Percentiles rank a stretch among this genome's conserved stretches.
phyloP scores from a whole-genome alignment of 2,329 filamentous ascomycete species.

The Colletotrichum sp. region DNA sequence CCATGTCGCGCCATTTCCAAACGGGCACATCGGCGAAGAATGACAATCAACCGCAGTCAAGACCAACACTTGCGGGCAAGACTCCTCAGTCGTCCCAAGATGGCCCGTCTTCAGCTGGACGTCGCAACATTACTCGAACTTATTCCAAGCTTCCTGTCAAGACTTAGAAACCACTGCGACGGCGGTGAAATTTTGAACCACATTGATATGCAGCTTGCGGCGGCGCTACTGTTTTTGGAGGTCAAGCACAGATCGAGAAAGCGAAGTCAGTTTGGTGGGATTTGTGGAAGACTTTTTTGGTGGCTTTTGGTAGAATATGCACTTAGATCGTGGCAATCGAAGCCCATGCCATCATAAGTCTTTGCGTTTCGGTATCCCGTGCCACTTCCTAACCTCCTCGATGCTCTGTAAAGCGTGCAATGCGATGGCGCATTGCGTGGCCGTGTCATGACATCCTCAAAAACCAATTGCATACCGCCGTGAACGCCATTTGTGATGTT shows the following conservation, averaged over 20 bases:
- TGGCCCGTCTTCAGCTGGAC: neutral
- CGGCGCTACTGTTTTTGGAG: neutral
- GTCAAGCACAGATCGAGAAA: neutral
- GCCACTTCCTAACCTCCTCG: neutral
- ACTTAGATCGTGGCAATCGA: neutral
- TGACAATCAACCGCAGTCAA: neutral
- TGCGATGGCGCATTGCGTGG: neutral
- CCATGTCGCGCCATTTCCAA: neutral
- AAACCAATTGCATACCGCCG: slow-evolving; percentile 14
- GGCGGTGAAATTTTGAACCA: neutral
- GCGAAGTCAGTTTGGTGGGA: neutral
- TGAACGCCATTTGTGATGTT: slow-evolving; percentile 22
- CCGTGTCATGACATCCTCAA: slow-evolving; percentile 1
- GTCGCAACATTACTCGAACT: neutral
- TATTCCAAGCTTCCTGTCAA: neutral
- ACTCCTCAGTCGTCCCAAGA: neutral
- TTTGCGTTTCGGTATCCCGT: neutral
- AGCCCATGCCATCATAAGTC: neutral
- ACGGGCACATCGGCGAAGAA: neutral
- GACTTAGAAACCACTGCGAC: neutral
- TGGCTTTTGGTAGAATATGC: slow-evolving; percentile 7
- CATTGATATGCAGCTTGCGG: neutral
- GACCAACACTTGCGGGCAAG: neutral
- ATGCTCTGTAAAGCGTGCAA: neutral
- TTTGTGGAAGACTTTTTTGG: neutral